Base-by-base conservation (phyloP, 352 stramenopile genomes). In the Globisporangium apiculatum region DNA sequence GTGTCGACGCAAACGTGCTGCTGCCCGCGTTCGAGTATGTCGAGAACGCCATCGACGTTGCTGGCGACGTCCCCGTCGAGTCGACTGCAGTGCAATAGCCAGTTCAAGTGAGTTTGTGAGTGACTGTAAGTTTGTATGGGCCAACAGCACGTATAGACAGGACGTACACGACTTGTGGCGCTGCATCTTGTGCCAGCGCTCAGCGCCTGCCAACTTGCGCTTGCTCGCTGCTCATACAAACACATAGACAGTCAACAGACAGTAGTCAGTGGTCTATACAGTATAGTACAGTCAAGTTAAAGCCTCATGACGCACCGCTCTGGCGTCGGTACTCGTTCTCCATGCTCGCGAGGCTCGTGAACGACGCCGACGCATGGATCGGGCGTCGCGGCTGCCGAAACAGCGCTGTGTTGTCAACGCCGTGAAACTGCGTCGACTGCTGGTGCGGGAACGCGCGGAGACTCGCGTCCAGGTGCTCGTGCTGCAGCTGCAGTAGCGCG, bases 311-410 rank as follows among this genome's bases (percentile, higher is more conserved):
- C 76, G 68, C 70, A 79, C 71, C 71, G 9, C 65, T 57, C 37
- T 76, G 77, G 9, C 78, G 70, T 46, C 72, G 69, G 57, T 79
- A 77, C 51, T 89, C 78, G 15, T 64, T 74, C 61, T 89, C 78
- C 81, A 91, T 91, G 48, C 68, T 89, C 11, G 81, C 79, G 37
- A 91, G 62, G 36, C 65, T 86, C 40, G 81, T 89, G 59, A 87
- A 87, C 38, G 81, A 91, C 54, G 80, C 75, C 31, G 81, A 91
- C 35, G 69, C 75, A 60, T 89, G 78, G 8, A 91, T 66, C 49
- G 61, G 73, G 2, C 78, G 76, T 17, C 63, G 64, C 9, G 51
- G 57, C 55, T 67, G 60, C 38, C 60, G 62, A 14, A 69, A 49
- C 18, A 67, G 35, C 8, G 53, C 57, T 50, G 65, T 58, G 37